phyloP scores from a whole-genome alignment of 2,329 filamentous ascomycete genomes.

The Colletotrichum noveboracense region DNA sequence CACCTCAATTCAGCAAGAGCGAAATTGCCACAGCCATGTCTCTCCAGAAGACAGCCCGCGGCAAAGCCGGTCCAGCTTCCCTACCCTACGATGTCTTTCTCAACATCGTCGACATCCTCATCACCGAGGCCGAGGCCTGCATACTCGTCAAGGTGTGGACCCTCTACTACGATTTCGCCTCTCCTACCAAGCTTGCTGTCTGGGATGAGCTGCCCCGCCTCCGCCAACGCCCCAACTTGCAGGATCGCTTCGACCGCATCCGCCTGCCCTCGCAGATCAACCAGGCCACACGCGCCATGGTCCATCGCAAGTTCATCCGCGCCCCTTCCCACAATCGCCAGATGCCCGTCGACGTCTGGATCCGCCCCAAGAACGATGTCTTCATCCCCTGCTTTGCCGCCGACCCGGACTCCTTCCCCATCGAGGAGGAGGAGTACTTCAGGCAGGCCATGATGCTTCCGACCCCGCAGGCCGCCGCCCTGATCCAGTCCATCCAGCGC shows the following conservation, averaged over 20 bases:
- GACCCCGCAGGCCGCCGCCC: background rate
- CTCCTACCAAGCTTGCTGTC: background rate
- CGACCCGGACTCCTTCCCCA: conserved; percentile 5
- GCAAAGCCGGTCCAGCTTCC: background rate
- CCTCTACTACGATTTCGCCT: background rate
- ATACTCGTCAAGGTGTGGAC: background rate
- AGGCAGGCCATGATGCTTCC: background rate
- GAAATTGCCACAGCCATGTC: background rate
- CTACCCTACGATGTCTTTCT: background rate
- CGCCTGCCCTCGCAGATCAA: background rate
- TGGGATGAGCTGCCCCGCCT: background rate
- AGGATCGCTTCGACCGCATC: background rate
- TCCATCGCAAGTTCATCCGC: background rate
- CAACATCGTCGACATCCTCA: background rate
- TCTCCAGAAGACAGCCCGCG: background rate
- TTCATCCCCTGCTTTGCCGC: conserved; percentile 26
- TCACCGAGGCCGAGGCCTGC: background rate
- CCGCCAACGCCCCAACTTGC: background rate
- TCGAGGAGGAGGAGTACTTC: background rate
- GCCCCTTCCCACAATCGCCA: background rate
- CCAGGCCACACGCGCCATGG: background rate
- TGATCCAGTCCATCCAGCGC: background rate
- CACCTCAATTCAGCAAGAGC: background rate
- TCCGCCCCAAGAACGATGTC: background rate
- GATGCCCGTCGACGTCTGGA: background rate